phyloP scores from a whole-genome alignment of 129 eudicot species.

The Arctium minus region DNA sequence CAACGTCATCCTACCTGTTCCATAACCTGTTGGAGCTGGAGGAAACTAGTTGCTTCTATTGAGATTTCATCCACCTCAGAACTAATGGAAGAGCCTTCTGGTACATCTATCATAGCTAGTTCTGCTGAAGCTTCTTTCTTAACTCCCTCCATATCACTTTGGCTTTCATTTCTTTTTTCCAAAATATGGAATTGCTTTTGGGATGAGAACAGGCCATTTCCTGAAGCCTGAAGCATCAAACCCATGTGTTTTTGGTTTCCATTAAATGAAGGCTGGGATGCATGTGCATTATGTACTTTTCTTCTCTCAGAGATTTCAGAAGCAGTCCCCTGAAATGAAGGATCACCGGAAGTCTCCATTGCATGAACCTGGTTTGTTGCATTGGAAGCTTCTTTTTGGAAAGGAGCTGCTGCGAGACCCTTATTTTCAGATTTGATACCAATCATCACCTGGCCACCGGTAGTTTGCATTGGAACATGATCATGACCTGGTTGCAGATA shows the following conservation, averaged over 20 bases:
- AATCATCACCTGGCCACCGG: conserved; percentile 23
- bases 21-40: conserved; percentile 79
- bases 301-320: conserved; percentile 11
- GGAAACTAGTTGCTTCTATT: conserved; percentile 70
- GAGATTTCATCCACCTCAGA: conserved; percentile 62
- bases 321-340: conserved; percentile 23
- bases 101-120: conserved; percentile 37
- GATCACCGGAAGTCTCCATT: conserved; percentile 23
- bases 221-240: conserved; percentile 30
- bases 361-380: conserved; percentile 38
- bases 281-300: conserved; percentile 15
- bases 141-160: conserved; percentile 33
- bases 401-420: conserved; percentile 24
- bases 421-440: conserved; percentile 41
- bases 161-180: conserved; percentile 39
- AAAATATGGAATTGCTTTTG: conserved; percentile 25
- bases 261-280: conserved; percentile 15
- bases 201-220: conserved; percentile 26
- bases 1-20: conserved; percentile 55
- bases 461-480: conserved; percentile 31
- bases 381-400: conserved; percentile 38
- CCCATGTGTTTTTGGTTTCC: conserved; percentile 22
- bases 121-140: conserved; percentile 33
- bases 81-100: conserved; percentile 51
- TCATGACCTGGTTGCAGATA: conserved; percentile 32